phyloP scores from a whole-genome alignment of 2,329 filamentous ascomycete genomes.

The Exophiala calicioides region DNA sequence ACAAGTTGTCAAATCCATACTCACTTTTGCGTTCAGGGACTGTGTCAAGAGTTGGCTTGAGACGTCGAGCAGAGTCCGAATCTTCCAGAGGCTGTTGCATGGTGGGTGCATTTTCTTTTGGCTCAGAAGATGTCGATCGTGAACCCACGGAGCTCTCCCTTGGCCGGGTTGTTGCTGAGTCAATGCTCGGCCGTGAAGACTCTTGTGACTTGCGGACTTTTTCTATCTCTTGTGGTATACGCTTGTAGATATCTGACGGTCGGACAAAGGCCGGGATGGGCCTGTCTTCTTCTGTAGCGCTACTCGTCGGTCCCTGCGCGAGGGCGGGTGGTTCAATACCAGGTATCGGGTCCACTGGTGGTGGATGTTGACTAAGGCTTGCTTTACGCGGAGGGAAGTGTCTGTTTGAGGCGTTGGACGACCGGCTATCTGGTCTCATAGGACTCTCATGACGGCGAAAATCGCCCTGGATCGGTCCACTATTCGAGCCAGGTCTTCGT shows the following conservation, averaged over 20 bases:
- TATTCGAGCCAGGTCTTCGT: conserved; percentile 18
- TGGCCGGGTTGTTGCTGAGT: conserved; percentile 37
- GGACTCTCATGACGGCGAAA: conserved; percentile 25
- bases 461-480: conserved; percentile 30
- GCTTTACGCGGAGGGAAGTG: conserved; percentile 63
- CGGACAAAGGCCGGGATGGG: conserved; percentile 56
- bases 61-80: conserved; percentile 40
- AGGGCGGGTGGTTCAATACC: conserved; percentile 3
- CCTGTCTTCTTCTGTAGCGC: conserved; percentile 11
- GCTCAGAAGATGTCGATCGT: conserved; percentile 32
- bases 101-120: conserved; percentile 9
- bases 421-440: conserved; percentile 29
- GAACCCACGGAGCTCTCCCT: conserved; percentile 22
- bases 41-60: conserved; percentile 51
- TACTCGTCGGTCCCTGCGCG: background rate
- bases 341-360: conserved; percentile 13
- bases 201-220: conserved; percentile 60
- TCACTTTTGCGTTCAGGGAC: conserved; percentile 62
- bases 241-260: conserved; percentile 75
- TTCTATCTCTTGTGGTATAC: conserved; percentile 66
- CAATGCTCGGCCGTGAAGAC: conserved; percentile 58
- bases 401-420: conserved; percentile 28
- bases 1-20: conserved; percentile 54
- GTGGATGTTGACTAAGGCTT: conserved; percentile 55
- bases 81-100: conserved; percentile 29